Percentiles rank a stretch among this genome's conserved stretches.
These are phyloP conservation scores for Zasmidium cellare DNA, from an alignment of 2,329 filamentous ascomycete species.

Conservation along the genomic window DNA sequence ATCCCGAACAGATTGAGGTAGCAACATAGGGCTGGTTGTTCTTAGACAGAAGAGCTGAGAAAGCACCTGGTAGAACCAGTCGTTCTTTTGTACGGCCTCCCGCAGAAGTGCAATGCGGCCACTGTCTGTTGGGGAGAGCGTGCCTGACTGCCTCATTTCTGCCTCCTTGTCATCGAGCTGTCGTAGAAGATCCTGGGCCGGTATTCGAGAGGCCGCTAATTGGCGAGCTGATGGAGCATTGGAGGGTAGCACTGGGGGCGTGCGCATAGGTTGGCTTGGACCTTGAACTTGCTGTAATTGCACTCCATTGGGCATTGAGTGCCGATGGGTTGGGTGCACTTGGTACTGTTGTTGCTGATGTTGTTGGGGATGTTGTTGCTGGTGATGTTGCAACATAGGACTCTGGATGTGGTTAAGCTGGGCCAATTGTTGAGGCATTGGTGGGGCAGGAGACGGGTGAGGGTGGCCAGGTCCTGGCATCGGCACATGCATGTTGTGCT, in stretches of 20 bases:
- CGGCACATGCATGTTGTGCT: not conserved
- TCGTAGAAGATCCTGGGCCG: constrained; percentile 5
- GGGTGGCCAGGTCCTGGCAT: not conserved
- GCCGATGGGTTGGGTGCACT: not conserved
- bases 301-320: not conserved
- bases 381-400: not conserved
- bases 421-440: not conserved
- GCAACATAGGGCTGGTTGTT: constrained; percentile 40
- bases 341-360: not conserved
- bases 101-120: constrained; percentile 56
- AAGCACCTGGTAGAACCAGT: constrained; percentile 64
- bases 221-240: not conserved
- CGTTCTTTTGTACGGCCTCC: constrained; percentile 56
- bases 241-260: not conserved
- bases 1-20: constrained; percentile 42
- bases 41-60: constrained; percentile 67
- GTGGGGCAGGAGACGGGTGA: not conserved
- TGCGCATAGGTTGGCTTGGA: not conserved
- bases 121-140: constrained; percentile 13
- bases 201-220: constrained; percentile 14
- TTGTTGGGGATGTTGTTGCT: not conserved
- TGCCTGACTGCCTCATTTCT: not conserved
- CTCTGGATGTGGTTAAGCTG: not conserved
- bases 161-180: constrained; percentile 6
- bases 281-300: not conserved